phyloP scores from a whole-genome alignment of 192 early-diverging fungal genomes.

The Coemansia sp. region DNA sequence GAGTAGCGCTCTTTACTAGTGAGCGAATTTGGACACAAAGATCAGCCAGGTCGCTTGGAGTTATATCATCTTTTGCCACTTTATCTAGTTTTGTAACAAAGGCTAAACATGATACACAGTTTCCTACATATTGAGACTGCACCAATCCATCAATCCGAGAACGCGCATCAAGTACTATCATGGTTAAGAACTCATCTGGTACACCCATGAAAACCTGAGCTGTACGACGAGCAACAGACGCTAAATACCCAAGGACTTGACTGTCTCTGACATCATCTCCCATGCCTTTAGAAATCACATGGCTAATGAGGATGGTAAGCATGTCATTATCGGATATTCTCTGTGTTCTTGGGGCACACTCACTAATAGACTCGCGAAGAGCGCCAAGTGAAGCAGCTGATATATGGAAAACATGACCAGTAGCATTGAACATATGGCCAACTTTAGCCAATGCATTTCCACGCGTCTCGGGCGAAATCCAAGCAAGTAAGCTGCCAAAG shows the following conservation, averaged over 20 bases:
- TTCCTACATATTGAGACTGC: background rate
- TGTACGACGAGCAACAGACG: background rate
- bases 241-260: background rate
- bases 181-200: background rate
- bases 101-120: constrained; percentile 8
- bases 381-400: background rate
- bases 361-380: background rate
- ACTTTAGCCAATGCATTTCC: background rate
- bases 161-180: constrained; percentile 17
- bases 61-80: background rate
- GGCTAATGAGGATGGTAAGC: constrained; percentile 11
- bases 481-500: constrained; percentile 4
- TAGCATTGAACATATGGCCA: background rate
- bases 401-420: constrained; percentile 21
- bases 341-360: background rate
- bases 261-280: background rate
- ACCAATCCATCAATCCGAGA: background rate
- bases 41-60: constrained; percentile 4
- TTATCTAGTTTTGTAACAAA: background rate
- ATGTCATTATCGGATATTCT: constrained; percentile 23
- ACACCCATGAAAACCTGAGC: background rate
- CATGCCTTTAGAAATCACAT: background rate
- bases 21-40: constrained; percentile 5
- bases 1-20: background rate
- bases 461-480: constrained; percentile 16